Evolutionary conservation across 352 stramenopile genomes (phyloP).

Genomic region (Pythium grandisporangium): DNA sequence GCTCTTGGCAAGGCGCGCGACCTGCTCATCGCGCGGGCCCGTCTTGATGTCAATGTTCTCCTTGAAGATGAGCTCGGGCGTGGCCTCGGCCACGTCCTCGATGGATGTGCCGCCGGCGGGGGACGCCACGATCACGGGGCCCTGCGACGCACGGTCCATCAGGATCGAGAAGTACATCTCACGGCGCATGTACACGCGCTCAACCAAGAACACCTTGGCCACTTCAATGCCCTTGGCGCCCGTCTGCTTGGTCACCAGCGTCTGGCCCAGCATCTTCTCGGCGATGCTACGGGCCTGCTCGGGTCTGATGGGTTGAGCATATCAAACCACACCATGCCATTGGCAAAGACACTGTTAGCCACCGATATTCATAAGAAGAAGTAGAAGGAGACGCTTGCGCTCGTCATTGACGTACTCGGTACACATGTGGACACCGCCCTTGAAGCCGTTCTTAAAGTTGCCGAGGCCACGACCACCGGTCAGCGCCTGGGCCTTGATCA

Average conservation of each 20-base stretch:
- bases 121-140: constrained; percentile 95
- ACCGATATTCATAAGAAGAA: no score
- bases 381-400: no score
- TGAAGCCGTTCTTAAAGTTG: constrained; percentile 96
- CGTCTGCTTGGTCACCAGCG: constrained; percentile 96
- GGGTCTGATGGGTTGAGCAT: constrained; percentile 18
- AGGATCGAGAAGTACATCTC: constrained; percentile 99
- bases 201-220: constrained; percentile 88
- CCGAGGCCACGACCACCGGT: constrained; percentile 93
- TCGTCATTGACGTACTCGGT: constrained; percentile 42
- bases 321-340: no score
- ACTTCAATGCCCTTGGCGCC: constrained; percentile 81
- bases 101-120: constrained; percentile 92
- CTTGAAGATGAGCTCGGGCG: constrained; percentile 91
- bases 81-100: constrained; percentile 94
- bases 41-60: constrained; percentile 93
- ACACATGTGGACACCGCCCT: constrained; percentile 97
- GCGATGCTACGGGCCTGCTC: constrained; percentile 75
- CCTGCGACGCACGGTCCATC: constrained; percentile 94
- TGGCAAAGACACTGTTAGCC: no score
- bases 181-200: constrained; percentile 89
- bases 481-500: constrained; percentile 96
- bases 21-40: constrained; percentile 82
- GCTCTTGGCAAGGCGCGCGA: constrained; percentile 60
- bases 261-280: constrained; percentile 90